Base-by-base conservation (phyloP, 768 basidiomycete genomes). In the Tubosaeta brunneosetosa region DNA sequence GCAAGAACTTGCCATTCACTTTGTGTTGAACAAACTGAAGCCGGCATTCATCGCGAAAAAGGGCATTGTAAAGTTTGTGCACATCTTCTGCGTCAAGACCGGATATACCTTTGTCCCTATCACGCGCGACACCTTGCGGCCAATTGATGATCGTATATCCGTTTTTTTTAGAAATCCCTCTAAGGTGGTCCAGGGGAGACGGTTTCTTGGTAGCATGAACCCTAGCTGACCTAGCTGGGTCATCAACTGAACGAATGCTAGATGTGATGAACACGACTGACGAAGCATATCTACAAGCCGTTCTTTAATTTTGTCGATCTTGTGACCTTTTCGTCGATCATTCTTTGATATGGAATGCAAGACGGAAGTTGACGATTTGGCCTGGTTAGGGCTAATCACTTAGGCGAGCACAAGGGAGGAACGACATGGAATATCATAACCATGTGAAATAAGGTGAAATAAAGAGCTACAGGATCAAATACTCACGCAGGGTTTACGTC, bases 181-280 rank as follows among this genome's bases (percentile, higher is more conserved):
- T 56, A 61, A 55, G 3, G 55, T 61, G 2, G 51, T 53, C 59
- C 58, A 56, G 0, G 51, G 59, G 0, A 60, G 54, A 0, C 54
- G 54, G 17, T 47, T 40, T 0, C 49, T 49, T 3, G 49, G 8
- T 13, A 55, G n/a, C 16, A n/a, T 22, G 36, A 59, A 56, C 1
- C 53, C 51, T 1, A 59, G 38, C 3, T 49, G 40, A 3, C 54
- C 57, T 60, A 43, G 13, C 0, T 13, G 5, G 32, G 3, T 32
- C 16, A 2, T 4, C 6, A 3, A 26, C 22, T 5, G 5, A n/a
- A 6, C 1, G 25, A 0, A 5, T 14, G 8, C 1, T 13, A 1
- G 3, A 3, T 14, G 5, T 3, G 8, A 27, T 1, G 27, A 19
- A 12, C 41, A 3, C 2, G n/a, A 51, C 59, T 33, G 9, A 59